A percentile compares a stretch with the other conserved stretches of the same genome.
These are phyloP conservation scores for Holtermannia corniformis DNA, from an alignment of 768 basidiomycete genomes.

Conservation along the genomic window DNA sequence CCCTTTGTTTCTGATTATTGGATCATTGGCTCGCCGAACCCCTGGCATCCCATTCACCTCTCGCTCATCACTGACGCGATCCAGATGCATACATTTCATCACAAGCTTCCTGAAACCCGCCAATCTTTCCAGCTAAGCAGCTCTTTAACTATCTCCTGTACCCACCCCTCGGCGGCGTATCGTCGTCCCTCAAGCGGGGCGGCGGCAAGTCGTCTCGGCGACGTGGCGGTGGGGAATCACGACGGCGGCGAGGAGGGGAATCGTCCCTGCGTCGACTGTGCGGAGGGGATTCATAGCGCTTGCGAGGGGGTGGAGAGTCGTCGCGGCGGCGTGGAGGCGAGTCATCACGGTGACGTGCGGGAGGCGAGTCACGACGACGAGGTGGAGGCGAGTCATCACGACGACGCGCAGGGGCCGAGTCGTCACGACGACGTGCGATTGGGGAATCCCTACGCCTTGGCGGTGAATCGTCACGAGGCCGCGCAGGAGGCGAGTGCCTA, in stretches of 20 bases:
- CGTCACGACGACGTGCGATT: constrained; percentile 11
- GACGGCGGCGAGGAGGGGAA: constrained; percentile 20
- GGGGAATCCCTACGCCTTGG: too few species aligned
- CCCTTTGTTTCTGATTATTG: too few species aligned
- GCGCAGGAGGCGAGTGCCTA: constrained; percentile 27
- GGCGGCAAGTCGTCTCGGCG: constrained; percentile 15
- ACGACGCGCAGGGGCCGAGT: constrained; percentile 33
- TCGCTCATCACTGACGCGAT: too few species aligned
- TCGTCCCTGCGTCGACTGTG: constrained; percentile 19
- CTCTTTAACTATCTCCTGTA: too few species aligned
- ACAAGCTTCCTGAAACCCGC: too few species aligned
- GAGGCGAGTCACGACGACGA: constrained; percentile 9
- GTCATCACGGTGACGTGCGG: constrained; percentile 1
- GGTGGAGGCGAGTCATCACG: constrained; percentile 15
- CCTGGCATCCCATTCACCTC: too few species aligned
- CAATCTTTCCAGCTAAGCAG: too few species aligned
- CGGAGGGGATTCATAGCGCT: constrained; percentile 15
- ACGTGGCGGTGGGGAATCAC: constrained; percentile 13
- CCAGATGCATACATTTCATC: too few species aligned
- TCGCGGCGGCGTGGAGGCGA: constrained; percentile 23
- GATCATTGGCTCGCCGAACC: too few species aligned
- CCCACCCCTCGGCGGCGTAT: background rate
- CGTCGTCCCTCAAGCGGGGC: background rate
- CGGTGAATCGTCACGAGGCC: constrained; percentile 17
- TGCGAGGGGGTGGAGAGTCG: constrained; percentile 23